Base-by-base conservation (phyloP, 2,329 filamentous ascomycete genomes). In the Penicillium sp. region DNA sequence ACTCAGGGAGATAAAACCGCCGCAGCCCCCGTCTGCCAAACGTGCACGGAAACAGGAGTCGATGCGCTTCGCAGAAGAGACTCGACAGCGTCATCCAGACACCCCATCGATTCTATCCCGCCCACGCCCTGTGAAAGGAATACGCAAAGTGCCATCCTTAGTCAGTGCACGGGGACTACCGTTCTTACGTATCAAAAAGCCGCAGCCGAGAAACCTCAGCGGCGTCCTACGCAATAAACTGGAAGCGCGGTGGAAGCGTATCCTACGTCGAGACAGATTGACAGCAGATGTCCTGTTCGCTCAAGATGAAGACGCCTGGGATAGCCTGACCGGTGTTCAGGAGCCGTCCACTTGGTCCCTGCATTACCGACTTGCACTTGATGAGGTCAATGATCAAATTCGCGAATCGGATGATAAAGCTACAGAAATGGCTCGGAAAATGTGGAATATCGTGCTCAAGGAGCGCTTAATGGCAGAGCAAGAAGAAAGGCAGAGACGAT, bases 121-220 rank as follows among this genome's bases (percentile, higher is more conserved):
- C 15, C 73, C 73, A 32, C 60, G 56, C 24, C 57, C 61, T 7
- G 62, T 75, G 6, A 65, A 56, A 43, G 73, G 73, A n/a, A 66
- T 63, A 41, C 70, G 75, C 15, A 67, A 63, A 43, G 61, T 77
- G 7, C 75, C 75, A 20, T 62, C 68, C 6, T 63, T 77, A 10
- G 72, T 76, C 32, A 72, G 67, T 57, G 74, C 74, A 10, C 68
- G 72, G 7, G 73, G 73, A 12, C 49, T 77, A 9, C 74, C 75
- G 2, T 70, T 76, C 36, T 58, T 78, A 40, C 71, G 74, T 42
- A 74, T 76, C 44, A 74, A 75, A 44, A 77, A 77, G 41, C 75
- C 75, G 1, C 72, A 76, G 45, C 74, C 75, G 7, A 66, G 63
- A 52, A 68, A 66, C 45, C 52, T 78, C 20, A 75, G 70, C 40